Evolutionary conservation across 805 yeast species (phyloP).

Genomic region (Maudiozyma saulgeensis): DNA sequence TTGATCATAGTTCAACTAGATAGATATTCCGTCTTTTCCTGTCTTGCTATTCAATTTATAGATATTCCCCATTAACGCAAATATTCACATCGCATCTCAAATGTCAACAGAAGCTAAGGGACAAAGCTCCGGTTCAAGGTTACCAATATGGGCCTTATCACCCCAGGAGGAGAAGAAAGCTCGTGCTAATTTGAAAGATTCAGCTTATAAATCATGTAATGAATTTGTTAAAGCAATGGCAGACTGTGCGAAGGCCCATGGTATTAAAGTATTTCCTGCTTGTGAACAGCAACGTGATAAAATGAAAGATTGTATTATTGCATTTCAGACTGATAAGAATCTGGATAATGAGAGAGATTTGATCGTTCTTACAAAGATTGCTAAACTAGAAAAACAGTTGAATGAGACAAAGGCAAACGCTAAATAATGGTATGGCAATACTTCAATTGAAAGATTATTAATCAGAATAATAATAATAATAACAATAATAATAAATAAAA

Average conservation of each 20-base stretch:
- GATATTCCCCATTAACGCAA: too few species aligned
- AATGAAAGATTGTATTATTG: slow-evolving; percentile 54
- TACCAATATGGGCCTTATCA: slow-evolving; percentile 69
- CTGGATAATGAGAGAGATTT: slow-evolving; percentile 63
- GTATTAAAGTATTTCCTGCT: slow-evolving; percentile 55
- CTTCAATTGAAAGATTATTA: not conserved
- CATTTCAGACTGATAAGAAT: slow-evolving; percentile 51
- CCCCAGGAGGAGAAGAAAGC: slow-evolving; percentile 71
- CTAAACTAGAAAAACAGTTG: slow-evolving; percentile 26
- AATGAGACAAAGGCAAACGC: slow-evolving; percentile 5
- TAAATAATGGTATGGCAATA: not conserved
- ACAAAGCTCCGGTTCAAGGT: slow-evolving; percentile 12
- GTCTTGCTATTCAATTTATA: too few species aligned
- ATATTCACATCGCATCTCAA: not conserved
- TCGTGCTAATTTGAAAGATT: slow-evolving; percentile 58
- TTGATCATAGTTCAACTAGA: too few species aligned
- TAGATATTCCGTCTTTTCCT: too few species aligned
- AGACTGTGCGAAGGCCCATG: slow-evolving; percentile 53
- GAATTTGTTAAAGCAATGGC: slow-evolving; percentile 57
- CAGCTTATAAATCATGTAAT: slow-evolving; percentile 59
- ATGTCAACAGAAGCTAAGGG: slow-evolving; percentile 1
- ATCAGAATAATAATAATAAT: not conserved
- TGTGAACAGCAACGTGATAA: slow-evolving; percentile 51
- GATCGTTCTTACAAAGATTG: slow-evolving; percentile 49
- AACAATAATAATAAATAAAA: not conserved